These are phyloP conservation scores for Phytopythium boreale DNA, from an alignment of 352 stramenopile species.

Conservation along the genomic window DNA sequence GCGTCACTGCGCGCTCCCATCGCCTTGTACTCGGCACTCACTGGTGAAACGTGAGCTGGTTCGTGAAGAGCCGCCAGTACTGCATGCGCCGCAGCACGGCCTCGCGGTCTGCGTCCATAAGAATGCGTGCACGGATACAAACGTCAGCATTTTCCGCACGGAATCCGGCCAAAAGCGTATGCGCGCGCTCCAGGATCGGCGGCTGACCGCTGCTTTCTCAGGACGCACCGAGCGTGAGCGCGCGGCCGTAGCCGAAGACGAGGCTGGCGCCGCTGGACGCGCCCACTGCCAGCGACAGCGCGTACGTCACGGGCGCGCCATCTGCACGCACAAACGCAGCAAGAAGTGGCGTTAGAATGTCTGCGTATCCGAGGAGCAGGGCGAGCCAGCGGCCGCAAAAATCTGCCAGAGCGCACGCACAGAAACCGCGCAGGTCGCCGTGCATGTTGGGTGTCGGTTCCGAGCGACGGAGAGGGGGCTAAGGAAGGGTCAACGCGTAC, in stretches of 20 bases:
- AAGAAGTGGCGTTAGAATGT: not conserved
- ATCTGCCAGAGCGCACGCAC: conserved; percentile 28
- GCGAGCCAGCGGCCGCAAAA: not conserved
- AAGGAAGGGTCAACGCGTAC: not conserved
- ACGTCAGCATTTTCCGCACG: not conserved
- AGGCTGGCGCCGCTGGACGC: conserved; percentile 63
- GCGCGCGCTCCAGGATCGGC: not conserved
- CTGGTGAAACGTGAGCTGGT: conserved; percentile 77
- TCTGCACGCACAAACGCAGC: conserved; percentile 34
- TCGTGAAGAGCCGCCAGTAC: conserved; percentile 67
- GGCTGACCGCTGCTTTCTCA: not conserved
- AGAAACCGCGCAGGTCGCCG: conserved; percentile 77
- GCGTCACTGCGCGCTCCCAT: too few relatives aligned
- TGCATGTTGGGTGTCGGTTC: conserved; percentile 36
- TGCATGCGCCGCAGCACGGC: conserved; percentile 53
- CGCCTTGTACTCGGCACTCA: conserved; percentile 2
- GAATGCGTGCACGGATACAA: not conserved
- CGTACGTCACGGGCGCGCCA: conserved; percentile 77
- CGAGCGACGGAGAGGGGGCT: not conserved
- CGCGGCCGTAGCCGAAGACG: conserved; percentile 50
- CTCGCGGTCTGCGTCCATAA: conserved; percentile 40
- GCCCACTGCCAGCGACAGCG: conserved; percentile 62
- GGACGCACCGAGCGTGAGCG: conserved; percentile 42
- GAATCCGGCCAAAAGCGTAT: too few relatives aligned
- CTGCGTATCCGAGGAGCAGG: not conserved